Base-by-base conservation (phyloP, 2,329 filamentous ascomycete genomes). In the Fusarium praegraminearum region DNA sequence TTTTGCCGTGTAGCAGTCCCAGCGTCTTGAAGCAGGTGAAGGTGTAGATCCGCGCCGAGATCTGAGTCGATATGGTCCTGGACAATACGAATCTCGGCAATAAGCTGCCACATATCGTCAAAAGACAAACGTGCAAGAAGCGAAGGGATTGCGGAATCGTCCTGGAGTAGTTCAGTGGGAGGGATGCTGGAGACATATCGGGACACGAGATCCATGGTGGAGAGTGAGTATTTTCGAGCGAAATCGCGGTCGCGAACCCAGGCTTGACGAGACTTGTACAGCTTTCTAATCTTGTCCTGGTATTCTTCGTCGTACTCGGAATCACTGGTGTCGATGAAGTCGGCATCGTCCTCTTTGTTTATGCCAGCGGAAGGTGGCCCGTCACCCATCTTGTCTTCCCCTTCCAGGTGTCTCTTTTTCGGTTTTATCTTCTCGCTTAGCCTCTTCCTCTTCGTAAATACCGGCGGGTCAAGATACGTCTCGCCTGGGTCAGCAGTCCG, bases 81-180 rank as follows among this genome's bases (percentile, higher is more conserved):
- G 32, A 73, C 62, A 4, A 74, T 26, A 4, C 74, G 64, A 7
- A 77, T 44, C 41, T 77, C 74, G 7, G 75, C 61, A 9, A 77
- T 35, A 2, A 76, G 64, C 18, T 75, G 72, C 74, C 75, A 76
- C 10, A 70, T 57, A 30, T 77, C 75, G 9, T 76, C 75, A 1
- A 76, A 60, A 6, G 63, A 55, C 8, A 76, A 36, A 4, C 50
- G 62, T 6, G 50, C 60, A 11, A 77, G 66, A 2, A 75, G 18
- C 3, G 65, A 56, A 0, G 63, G 54, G 6, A 77, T 56, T 9
- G 58, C 9, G 0, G 66, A 65, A 7, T 65, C 50, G 5, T 71
- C 69, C 3, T 57, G 40, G 3, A 52, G 22, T 5, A 76, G 26
- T 1, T 62, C 55, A 7, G 41, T 51, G 0, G 65, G 59, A 2